Conservation (phyloP, 345 rosid genomes). For the Pistacia integerrima region DNA sequence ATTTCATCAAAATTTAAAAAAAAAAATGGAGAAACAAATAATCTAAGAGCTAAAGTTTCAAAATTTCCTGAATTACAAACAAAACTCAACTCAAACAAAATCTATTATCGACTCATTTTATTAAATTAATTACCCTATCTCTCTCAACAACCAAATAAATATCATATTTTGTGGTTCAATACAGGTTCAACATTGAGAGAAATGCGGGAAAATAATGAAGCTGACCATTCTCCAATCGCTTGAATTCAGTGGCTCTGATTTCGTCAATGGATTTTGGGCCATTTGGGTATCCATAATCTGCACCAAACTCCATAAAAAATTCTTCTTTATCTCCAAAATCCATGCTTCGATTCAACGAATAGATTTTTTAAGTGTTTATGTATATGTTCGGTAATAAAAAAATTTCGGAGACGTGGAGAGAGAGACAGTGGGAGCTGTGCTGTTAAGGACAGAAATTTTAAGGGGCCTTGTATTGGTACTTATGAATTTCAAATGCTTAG, state of each 20-base stretch:
- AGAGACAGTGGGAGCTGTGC: neutral
- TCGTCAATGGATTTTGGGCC: conserved; percentile 67
- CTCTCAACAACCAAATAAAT: neutral
- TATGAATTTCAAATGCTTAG: neutral
- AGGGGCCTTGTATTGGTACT: neutral
- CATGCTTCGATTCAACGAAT: neutral
- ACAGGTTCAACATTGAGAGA: neutral
- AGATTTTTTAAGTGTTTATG: neutral
- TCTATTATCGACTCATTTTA: too few relatives aligned
- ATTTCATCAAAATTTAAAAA: neutral
- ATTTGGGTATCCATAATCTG: conserved; percentile 78
- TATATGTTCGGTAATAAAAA: neutral
- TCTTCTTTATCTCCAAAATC: conserved; percentile 41
- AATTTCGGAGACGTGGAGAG: neutral
- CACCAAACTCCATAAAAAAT: conserved; percentile 71
- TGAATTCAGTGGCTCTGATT: conserved; percentile 83
- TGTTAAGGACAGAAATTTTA: neutral
- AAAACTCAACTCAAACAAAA: neutral
- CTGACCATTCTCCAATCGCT: conserved; percentile 62
- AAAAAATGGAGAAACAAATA: neutral
- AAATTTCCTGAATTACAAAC: neutral
- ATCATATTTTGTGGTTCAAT: neutral
- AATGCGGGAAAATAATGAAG: neutral
- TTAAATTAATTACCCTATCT: too few relatives aligned
- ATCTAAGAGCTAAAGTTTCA: neutral